Base-by-base conservation (phyloP, 257 asterid species). In the Ajuga chamaepitys region DNA sequence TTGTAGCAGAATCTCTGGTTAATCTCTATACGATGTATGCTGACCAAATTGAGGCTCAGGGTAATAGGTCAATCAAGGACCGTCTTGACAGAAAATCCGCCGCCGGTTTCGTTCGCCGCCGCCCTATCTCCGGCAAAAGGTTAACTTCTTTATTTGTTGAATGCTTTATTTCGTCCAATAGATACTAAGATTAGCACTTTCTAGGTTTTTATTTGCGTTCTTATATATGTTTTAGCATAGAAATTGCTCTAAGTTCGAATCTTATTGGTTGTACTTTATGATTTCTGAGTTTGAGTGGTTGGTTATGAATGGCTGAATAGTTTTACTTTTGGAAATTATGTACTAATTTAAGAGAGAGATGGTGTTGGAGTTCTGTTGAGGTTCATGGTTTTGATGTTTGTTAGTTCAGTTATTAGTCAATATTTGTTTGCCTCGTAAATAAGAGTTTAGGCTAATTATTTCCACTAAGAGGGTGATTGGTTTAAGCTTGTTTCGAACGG, bases 31-130 rank as follows among this genome's bases (percentile, higher is more conserved):
- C 73, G 71, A 89, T 87, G 95, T 84, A 90, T 73, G 94, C 97
- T 74, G 97, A 89, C 85, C 94, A 86, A 63, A 81, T 82, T 67
- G 97, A 89, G 76, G 77, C 89, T 50, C 85, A 77, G 44, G 48
- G 82, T 35, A 82, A 62, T 73, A 82, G 85, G 66, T 83, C 97
- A 22, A 68, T 89, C 47, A 87, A 79, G 83, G 95, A 89, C 53
- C 86, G 97, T 9, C 95, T 89, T 24, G 80, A 85, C 76, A 88
- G 85, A 25, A 78, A 60, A 75, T 45, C 80, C 4, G 70, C 78
- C 37, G 77, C 69, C 61, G 83, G 64, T 62, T 70, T 82, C 32
- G 77, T 70, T 52, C 82, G 95, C 74, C 89, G 91, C 50, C 64
- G 81, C 60, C 83, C 75, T 65, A 12, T 82, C 51, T 16, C 88